Evolutionary conservation across 441 rosid genomes (phyloP), one percentile per base, ranked within the genome.

Genomic region (Eutrema salsugineum): DNA sequence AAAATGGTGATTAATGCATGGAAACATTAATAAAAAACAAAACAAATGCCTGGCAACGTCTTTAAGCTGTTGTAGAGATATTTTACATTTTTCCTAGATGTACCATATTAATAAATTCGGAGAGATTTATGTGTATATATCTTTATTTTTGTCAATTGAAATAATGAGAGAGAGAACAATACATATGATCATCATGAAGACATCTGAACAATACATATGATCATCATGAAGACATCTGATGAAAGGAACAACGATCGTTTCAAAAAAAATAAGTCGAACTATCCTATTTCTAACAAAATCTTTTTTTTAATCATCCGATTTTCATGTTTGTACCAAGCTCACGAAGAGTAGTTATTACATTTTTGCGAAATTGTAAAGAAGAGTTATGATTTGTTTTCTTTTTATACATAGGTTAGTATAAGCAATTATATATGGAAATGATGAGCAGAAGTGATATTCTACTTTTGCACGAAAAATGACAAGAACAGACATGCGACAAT

Each of bases 401-500:
- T 67, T 36, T 7, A 30, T 28, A 36, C 55, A 68, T 27, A 59
- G 51, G 73, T 60, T 63, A 42, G 38, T 36, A 60, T 40, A 47
- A 35, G 78, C 59, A 75, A 36, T 54, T 38, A 62, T 68, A 16
- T 11, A 16, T 63, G 60, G 70, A 63, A 53, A 76, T 76, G 79
- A 76, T 76, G 75, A 69, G 75, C 12, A 50, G 71, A 63, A 38
- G 75, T 76, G 79, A 76, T 69, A 63, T 62, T 14, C 39, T 54
- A 36, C 70, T 75, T 68, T 63, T 69, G 47, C 66, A 63, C 40
- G 47, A 69, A 76, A 53, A 39, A 58, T 68, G 75, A 69, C 79
- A 63, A 75, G 65, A 56, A 50, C 17, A 53, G 79, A 69, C 79
- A 69, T 69, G 66, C 79, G 75, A 69, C 71, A 62, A 47, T 47